Base-by-base conservation (phyloP, 2,329 filamentous ascomycete genomes). In the Verticillium nubilum region DNA sequence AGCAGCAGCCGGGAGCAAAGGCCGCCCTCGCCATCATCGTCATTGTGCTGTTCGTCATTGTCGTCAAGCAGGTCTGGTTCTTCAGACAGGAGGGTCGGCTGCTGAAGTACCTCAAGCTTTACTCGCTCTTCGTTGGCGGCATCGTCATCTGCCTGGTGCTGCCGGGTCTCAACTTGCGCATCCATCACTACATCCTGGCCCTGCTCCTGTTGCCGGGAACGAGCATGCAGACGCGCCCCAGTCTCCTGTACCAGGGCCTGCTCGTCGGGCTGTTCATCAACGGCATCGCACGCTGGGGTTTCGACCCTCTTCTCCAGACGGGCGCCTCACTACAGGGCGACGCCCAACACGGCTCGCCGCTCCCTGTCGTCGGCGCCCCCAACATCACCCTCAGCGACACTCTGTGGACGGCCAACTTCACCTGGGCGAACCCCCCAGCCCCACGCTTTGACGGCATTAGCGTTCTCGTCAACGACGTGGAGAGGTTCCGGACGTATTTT, bases 131-230 rank as follows among this genome's bases (percentile, higher is more conserved):
- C 63, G 76, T 86, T 2, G 70, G 78, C 2, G 80, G 79, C n/a
- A 84, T 98, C 35, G 69, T 95, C 29, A 75, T 92, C 56, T 82
- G 90, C 33, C 79, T 96, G 13, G 76, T 83, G 1, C 75, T 97
- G 5, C 94, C 94, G 0, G 84, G 86, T 7, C 85, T 97, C 57
- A 89, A 87, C 62, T 81, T 99, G 56, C 87, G 95, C 33, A 92
- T 99, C 59, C 95, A 99, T 70, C 95, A 99, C 73, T 99, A 98
- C 71, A 91, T 98, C 64, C 80, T 98, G 4, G 92, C 88, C 1
- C 83, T 99, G 15, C 79, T 98, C 0, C 82, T 99, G 0, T 83
- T 98, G 5, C 92, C 93, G 0, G 95, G 93, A 0, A 98, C 95
- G 0, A 87, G 86, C 58, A 86, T 98, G 73, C 93, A 97, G 65